Evolutionary conservation across 306 rosid genomes (phyloP).

Genomic region (Pyrus communis): DNA sequence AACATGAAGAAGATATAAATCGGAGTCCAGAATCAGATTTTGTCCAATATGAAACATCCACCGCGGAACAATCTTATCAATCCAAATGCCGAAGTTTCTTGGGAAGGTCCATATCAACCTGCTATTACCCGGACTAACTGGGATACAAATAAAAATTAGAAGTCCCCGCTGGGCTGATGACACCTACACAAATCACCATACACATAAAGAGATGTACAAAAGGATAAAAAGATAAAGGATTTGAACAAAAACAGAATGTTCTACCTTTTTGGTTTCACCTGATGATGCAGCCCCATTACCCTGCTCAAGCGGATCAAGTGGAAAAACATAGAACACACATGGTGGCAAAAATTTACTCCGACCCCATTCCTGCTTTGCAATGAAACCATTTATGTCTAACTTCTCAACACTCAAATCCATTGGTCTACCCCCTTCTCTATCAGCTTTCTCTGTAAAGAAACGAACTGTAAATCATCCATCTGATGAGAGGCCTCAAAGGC

Average conservation of each 20-base stretch:
- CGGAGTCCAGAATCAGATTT: conserved; percentile 82
- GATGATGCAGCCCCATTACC: conserved; percentile 36
- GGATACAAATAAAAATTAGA: conserved; percentile 64
- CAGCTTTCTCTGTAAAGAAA: conserved; percentile 49
- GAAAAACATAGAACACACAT: conserved; percentile 47
- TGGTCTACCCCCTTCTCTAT: conserved; percentile 96
- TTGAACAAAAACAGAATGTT: background rate
- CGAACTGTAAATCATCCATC: background rate
- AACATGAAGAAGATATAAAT: conserved; percentile 78
- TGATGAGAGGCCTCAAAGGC: too few species aligned
- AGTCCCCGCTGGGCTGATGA: conserved; percentile 27
- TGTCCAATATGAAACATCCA: conserved; percentile 87
- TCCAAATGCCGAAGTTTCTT: conserved; percentile 69
- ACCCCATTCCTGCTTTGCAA: conserved; percentile 44
- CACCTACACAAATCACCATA: conserved; percentile 34
- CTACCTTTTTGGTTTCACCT: conserved; percentile 44
- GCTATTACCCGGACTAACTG: conserved; percentile 93
- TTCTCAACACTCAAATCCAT: conserved; percentile 44
- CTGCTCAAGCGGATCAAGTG: conserved; percentile 22
- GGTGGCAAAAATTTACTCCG: conserved; percentile 58
- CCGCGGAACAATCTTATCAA: conserved; percentile 68
- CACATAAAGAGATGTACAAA: conserved; percentile 4
- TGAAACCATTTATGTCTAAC: conserved; percentile 59
- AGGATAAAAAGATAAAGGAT: background rate
- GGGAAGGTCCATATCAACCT: conserved; percentile 86